Conservation (phyloP, 768 basidiomycete species). For the Pholiota conissans region DNA sequence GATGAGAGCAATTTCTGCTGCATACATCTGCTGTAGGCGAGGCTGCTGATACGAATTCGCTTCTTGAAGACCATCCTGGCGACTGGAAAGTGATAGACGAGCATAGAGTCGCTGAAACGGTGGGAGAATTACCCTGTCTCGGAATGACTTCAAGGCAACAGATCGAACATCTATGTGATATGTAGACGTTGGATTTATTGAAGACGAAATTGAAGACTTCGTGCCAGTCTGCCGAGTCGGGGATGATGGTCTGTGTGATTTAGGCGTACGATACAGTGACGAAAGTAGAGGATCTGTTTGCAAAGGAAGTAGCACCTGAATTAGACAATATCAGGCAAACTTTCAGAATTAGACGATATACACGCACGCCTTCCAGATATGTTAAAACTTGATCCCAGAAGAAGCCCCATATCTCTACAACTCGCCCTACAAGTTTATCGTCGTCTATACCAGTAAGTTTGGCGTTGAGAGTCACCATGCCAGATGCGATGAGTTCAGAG, state of each 20-base stretch:
- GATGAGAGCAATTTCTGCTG: background rate
- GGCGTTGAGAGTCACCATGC: constrained; percentile 91
- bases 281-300: constrained; percentile 54
- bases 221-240: constrained; percentile 46
- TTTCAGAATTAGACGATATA: background rate
- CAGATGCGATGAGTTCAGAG: constrained; percentile 77
- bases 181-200: constrained; percentile 34
- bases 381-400: constrained; percentile 91
- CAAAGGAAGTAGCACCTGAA: constrained; percentile 35
- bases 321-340: background rate
- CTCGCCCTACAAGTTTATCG: constrained; percentile 68
- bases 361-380: constrained; percentile 81
- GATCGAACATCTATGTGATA: constrained; percentile 78
- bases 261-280: constrained; percentile 66
- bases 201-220: constrained; percentile 39
- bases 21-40: constrained; percentile 80
- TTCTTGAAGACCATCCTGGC: constrained; percentile 58
- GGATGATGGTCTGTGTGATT: constrained; percentile 49
- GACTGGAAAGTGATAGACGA: constrained; percentile 52
- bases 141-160: constrained; percentile 77
- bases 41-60: constrained; percentile 60
- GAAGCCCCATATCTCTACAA: constrained; percentile 91
- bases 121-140: constrained; percentile 77
- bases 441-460: constrained; percentile 79
- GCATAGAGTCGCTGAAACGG: constrained; percentile 54